Evolutionary conservation across 176 grass and related monocot species (phyloP).

Genomic region (Carex scoparia): DNA sequence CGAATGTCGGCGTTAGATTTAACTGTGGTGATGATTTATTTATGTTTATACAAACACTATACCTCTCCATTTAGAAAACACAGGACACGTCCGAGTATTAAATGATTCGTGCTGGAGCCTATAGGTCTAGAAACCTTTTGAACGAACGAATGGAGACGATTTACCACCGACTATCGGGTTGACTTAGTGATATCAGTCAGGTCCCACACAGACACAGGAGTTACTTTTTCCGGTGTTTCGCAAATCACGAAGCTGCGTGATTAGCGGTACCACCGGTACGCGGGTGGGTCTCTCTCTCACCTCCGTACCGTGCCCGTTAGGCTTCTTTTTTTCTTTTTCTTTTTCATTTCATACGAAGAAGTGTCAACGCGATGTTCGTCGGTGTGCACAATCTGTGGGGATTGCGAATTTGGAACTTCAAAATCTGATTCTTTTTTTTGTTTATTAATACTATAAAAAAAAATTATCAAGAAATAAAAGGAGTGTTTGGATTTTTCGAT

Average conservation of each 20-base stretch:
- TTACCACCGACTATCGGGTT: background rate
- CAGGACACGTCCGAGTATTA: background rate
- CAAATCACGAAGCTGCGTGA: background rate
- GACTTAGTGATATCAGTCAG: background rate
- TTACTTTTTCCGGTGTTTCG: background rate
- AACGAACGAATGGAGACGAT: background rate
- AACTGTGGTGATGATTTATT: background rate
- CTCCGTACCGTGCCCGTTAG: background rate
- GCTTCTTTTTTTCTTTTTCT: background rate
- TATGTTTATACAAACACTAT: background rate
- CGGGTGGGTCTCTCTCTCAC: background rate
- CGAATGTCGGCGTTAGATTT: background rate
- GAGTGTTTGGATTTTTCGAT: too few relatives aligned
- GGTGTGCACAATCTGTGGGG: background rate
- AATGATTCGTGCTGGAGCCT: background rate
- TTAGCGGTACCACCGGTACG: constrained; percentile 2
- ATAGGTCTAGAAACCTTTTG: background rate
- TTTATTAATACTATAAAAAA: too few relatives aligned
- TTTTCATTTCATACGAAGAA: background rate
- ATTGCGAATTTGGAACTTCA: background rate
- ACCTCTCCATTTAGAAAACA: background rate
- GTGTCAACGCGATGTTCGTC: background rate
- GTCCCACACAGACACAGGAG: background rate
- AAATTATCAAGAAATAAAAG: too few relatives aligned
- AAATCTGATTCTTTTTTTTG: too few relatives aligned